These are phyloP conservation scores for Dactylorhiza incarnata DNA, from an alignment of 106 monocot genomes.

Conservation along the genomic window DNA sequence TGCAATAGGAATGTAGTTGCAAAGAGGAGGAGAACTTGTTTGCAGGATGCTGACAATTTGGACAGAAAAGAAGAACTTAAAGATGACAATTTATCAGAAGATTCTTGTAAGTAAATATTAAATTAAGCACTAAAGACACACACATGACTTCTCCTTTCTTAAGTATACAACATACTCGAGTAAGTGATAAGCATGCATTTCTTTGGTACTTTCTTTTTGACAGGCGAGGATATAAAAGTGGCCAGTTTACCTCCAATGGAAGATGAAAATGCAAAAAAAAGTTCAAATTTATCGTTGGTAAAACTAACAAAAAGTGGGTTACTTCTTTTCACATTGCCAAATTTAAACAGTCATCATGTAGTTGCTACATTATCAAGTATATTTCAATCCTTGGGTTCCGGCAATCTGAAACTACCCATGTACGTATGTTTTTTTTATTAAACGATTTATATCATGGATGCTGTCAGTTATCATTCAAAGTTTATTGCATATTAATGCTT, in stretches of 20 bases:
- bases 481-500: neutral
- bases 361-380: constrained; percentile 47
- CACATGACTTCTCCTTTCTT: neutral
- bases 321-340: constrained; percentile 66
- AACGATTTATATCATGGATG: neutral
- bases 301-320: constrained; percentile 77
- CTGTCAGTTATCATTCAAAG: neutral
- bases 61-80: constrained; percentile 10
- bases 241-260: constrained; percentile 8
- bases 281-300: constrained; percentile 51
- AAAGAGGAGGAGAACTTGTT: constrained; percentile 66
- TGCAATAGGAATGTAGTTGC: constrained; percentile 16
- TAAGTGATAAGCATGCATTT: neutral
- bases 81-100: constrained; percentile 10
- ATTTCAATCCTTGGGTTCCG: constrained; percentile 42
- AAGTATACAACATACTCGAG: neutral
- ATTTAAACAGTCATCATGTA: constrained; percentile 18
- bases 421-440: constrained; percentile 28
- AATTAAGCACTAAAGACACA: neutral
- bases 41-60: constrained; percentile 12
- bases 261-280: constrained; percentile 15
- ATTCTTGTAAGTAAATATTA: constrained; percentile 25
- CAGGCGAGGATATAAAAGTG: constrained; percentile 26
- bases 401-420: constrained; percentile 55
- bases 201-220: constrained; percentile 2